Evolutionary conservation across 108 stramenopile species (phyloP).

Genomic region (Mayamaea pseudoterrestris): DNA sequence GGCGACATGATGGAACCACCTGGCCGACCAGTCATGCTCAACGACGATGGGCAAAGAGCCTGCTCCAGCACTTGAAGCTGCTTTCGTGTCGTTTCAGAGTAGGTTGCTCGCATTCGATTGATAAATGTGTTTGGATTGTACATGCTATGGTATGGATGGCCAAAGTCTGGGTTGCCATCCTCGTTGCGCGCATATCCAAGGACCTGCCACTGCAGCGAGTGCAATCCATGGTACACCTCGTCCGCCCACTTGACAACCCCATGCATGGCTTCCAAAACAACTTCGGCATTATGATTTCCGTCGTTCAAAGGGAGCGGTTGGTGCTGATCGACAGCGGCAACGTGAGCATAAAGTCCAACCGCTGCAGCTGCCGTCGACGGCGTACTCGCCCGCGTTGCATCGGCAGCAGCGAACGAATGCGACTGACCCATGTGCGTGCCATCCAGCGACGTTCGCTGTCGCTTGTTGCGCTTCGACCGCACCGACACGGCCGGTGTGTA

Average conservation of each 20-base stretch:
- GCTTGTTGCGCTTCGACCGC: constrained; percentile 71
- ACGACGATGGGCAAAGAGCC: constrained; percentile 20
- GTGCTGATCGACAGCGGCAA: too few relatives aligned
- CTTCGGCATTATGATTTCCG: constrained; percentile 10
- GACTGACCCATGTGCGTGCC: too few relatives aligned
- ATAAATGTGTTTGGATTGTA: constrained; percentile 39
- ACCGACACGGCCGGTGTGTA: constrained; percentile 56
- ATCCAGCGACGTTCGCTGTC: too few relatives aligned
- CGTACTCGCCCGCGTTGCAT: not conserved
- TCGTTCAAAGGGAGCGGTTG: too few relatives aligned
- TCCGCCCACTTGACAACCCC: constrained; percentile 43
- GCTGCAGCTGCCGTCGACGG: too few relatives aligned
- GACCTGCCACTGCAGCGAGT: constrained; percentile 44
- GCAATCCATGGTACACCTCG: constrained; percentile 43
- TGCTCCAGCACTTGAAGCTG: constrained; percentile 21
- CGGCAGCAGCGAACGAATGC: not conserved
- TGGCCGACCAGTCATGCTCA: too few relatives aligned
- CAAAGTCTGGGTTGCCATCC: constrained; percentile 38
- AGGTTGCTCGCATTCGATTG: constrained; percentile 19
- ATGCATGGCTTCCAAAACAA: constrained; percentile 30
- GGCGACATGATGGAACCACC: too few relatives aligned
- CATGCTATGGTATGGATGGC: constrained; percentile 46
- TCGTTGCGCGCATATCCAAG: constrained; percentile 40
- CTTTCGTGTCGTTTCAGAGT: constrained; percentile 27
- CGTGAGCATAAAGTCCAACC: too few relatives aligned